Percentiles rank a stretch among this genome's conserved stretches.
Evolutionary conservation across 257 asterid species (phyloP).

Genomic region (Forsythia suspensa): DNA sequence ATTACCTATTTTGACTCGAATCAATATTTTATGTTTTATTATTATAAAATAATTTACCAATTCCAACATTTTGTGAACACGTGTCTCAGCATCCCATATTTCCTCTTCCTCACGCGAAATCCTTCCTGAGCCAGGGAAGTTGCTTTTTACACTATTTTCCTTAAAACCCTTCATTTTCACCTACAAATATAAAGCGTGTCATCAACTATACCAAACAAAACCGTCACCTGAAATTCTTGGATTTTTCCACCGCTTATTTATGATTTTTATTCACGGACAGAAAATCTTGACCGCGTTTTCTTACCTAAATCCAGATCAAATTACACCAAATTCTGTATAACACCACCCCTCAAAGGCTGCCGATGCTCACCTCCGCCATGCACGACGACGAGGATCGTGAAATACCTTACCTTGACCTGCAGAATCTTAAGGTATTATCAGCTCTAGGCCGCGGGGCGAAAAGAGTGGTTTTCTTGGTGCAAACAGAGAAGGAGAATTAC

Average conservation of each 20-base stretch:
- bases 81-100: constrained; percentile 11
- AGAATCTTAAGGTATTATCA: constrained; percentile 53
- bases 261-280: background rate
- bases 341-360: background rate
- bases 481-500: constrained; percentile 43
- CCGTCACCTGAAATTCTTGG: constrained; percentile 22
- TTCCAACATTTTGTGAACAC: constrained; percentile 9
- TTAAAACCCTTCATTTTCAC: background rate
- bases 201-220: constrained; percentile 19
- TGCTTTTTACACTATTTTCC: background rate
- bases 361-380: constrained; percentile 35
- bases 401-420: constrained; percentile 36
- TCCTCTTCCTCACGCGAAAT: constrained; percentile 16
- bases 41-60: background rate
- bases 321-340: background rate
- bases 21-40: background rate
- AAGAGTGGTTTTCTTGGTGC: constrained; percentile 82
- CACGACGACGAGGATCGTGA: constrained; percentile 31
- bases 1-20: background rate
- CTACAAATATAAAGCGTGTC: background rate
- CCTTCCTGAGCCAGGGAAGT: constrained; percentile 28
- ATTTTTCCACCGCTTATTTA: constrained; percentile 3
- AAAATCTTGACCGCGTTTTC: background rate
- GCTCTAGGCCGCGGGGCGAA: constrained; percentile 96
- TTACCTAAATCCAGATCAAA: background rate